phyloP scores from a whole-genome alignment of 139 green algal genomes.

The Ostreobium quekettii region DNA sequence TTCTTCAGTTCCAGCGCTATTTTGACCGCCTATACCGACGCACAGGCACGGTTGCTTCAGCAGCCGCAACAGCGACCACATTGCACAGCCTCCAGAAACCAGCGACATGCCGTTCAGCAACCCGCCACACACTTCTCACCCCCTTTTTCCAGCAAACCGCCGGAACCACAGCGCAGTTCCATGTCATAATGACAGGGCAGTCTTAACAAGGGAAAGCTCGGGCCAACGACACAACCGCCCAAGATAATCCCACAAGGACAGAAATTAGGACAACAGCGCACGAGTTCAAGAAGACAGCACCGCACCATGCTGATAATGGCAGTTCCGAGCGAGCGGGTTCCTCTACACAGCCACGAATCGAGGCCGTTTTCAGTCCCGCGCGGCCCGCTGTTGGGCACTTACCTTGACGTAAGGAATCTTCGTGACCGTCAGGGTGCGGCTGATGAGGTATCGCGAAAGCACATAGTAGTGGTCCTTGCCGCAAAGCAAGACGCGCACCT shows the following conservation, averaged over 20 bases:
- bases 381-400: too few relatives aligned
- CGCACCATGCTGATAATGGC: not conserved
- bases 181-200: too few relatives aligned
- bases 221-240: too few relatives aligned
- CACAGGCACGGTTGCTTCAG: too few relatives aligned
- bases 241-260: not conserved
- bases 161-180: too few relatives aligned
- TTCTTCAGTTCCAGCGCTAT: conserved; percentile 92
- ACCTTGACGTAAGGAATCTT: conserved; percentile 73
- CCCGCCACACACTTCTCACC: not conserved
- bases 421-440: conserved; percentile 83
- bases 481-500: conserved; percentile 76
- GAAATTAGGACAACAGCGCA: not conserved
- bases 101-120: not conserved
- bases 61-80: not conserved
- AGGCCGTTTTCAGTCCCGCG: too few relatives aligned
- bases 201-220: too few relatives aligned
- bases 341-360: too few relatives aligned
- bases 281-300: not conserved
- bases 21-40: conserved; percentile 81
- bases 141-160: too few relatives aligned
- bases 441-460: conserved; percentile 83
- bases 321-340: too few relatives aligned
- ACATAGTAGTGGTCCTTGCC: conserved; percentile 83
- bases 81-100: not conserved